Evolutionary conservation across 768 basidiomycete species (phyloP), one percentile per base, ranked within the genome.

Genomic region (Termitomyces sp.): DNA sequence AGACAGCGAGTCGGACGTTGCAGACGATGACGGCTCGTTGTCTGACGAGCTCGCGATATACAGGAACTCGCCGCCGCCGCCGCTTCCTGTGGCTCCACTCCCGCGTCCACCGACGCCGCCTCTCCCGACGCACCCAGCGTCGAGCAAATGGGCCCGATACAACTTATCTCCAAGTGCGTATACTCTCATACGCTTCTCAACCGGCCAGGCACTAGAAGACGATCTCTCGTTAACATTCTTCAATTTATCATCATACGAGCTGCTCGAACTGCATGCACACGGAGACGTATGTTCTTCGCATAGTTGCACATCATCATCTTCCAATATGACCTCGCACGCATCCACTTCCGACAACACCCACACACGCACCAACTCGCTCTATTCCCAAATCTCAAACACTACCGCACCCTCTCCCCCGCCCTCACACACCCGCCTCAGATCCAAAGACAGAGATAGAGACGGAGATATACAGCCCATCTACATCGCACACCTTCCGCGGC

Each of bases 171-270:
- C 64, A 7, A 38, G 9, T 3, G 43, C 63, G 12, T 86, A 83
- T 70, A 78, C 80, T 0, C 76, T 91, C 12, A 68, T 90, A 17
- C 81, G 86, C 1, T 91, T 86, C 67, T 83, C 88, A 2, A 89
- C 89, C 0, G 87, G 88, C 4, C 81, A 88, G 64, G 72, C 88
- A 14, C 80, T 92, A 36, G 86, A 92, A 67, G 89, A 91, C 67
- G 84, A 87, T 25, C 82, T 81, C 49, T 63, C 76, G 10, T 68
- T 81, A 1, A 73, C 80, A 0, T 87, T 85, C 81, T 90, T 89
- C 67, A 75, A 81, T 45, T 67, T 91, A 25, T 73, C 77, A 7
- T 81, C 86, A 0, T 77, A 85, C 63, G 91, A 92, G 65, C 78
- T 92, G 2, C 78, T 92, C 25, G 91, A 92, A 66, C 70, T 92